Conservation (phyloP, 805 yeast genomes). For the Priceomyces haplophilus region DNA sequence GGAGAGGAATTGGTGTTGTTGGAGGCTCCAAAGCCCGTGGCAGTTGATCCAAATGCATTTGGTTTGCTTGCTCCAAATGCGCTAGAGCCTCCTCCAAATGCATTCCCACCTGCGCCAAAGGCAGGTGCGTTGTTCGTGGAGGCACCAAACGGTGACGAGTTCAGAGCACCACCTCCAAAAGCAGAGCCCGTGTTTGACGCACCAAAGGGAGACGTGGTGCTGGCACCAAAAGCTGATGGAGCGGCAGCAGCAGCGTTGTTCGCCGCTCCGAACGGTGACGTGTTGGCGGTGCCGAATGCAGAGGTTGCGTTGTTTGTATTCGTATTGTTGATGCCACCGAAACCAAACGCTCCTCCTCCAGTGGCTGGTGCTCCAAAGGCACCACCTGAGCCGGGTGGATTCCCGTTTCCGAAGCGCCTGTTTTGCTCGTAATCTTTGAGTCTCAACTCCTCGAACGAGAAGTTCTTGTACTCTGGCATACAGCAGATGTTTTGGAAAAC, state of each 20-base stretch:
- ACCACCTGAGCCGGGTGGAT: conserved; percentile 21
- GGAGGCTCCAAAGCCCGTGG: conserved; percentile 32
- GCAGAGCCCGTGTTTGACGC: conserved; percentile 33
- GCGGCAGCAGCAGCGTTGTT: conserved; percentile 5
- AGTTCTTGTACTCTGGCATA: conserved; percentile 87
- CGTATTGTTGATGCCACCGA: conserved; percentile 14
- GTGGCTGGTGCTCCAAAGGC: conserved; percentile 32
- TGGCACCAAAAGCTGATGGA: conserved; percentile 19
- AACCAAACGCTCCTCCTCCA: conserved; percentile 20
- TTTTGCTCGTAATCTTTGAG: conserved; percentile 80
- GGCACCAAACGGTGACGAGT: conserved; percentile 31
- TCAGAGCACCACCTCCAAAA: conserved; percentile 23
- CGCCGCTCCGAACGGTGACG: conserved; percentile 23
- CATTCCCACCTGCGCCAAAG: conserved; percentile 25
- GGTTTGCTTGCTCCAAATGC: conserved; percentile 30
- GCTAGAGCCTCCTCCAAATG: conserved; percentile 21
- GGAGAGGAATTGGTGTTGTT: conserved; percentile 14
- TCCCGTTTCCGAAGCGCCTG: conserved; percentile 54
- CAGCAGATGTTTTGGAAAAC: conserved; percentile 71
- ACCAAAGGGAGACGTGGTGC: conserved; percentile 21
- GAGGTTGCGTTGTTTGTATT: conserved; percentile 10
- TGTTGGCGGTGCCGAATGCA: conserved; percentile 20
- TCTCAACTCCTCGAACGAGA: conserved; percentile 84
- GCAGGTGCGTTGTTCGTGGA: conserved; percentile 13
- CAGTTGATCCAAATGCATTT: conserved; percentile 39